Percentiles rank a stretch among this genome's conserved stretches.
Conservation (phyloP, 2,329 filamentous ascomycete genomes). For the Claviceps sp. region DNA sequence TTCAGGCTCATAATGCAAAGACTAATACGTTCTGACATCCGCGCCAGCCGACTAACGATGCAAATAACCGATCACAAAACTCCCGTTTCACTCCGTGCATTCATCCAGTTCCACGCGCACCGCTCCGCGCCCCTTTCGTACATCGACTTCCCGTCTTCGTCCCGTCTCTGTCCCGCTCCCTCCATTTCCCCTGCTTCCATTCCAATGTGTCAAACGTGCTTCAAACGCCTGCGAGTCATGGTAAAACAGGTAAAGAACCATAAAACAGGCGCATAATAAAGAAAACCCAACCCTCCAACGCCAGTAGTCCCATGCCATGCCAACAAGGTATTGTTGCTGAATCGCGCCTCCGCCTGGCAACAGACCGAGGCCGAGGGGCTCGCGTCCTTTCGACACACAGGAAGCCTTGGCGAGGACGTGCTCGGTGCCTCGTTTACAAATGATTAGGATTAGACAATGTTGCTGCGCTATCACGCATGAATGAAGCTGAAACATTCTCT, state of each 20-base stretch:
- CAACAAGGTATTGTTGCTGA: not conserved
- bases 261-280: not conserved
- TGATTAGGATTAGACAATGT: not conserved
- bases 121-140: not conserved
- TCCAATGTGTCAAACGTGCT: constrained; percentile 2
- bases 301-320: constrained; percentile 1
- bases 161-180: not conserved
- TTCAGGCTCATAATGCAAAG: not conserved
- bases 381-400: not conserved
- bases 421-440: not conserved
- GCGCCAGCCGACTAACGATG: constrained; percentile 2
- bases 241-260: not conserved
- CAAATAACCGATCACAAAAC: not conserved
- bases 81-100: not conserved
- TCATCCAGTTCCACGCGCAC: not conserved
- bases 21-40: not conserved
- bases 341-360: not conserved
- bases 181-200: not conserved
- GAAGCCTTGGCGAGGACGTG: not conserved
- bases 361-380: too few relatives aligned
- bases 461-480: constrained; percentile 17
- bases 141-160: not conserved
- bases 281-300: not conserved
- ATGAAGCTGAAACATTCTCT: not conserved
- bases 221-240: not conserved